Percentiles rank a stretch among this genome's conserved stretches.
Evolutionary conservation across 2,329 filamentous ascomycete species (phyloP).

Genomic region (Tolypocladium tropicale): DNA sequence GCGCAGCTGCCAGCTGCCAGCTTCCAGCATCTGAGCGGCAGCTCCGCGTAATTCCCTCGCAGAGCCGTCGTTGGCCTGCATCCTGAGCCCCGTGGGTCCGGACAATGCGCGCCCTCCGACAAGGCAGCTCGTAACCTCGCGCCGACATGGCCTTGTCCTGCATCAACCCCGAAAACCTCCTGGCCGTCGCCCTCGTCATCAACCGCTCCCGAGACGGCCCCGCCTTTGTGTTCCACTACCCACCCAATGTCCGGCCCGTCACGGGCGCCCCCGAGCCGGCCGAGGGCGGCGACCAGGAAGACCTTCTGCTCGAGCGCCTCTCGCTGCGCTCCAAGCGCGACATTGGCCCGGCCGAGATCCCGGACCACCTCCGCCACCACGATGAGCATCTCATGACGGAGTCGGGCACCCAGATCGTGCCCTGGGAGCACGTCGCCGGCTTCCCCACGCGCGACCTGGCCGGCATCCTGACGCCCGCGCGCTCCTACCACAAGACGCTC

Average conservation of each 20-base stretch:
- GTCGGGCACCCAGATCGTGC: constrained; percentile 46
- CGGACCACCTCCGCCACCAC: constrained; percentile 38
- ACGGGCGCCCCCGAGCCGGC: constrained; percentile 22
- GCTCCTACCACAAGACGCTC: constrained; percentile 67
- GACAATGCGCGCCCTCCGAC: neutral
- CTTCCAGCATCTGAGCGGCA: neutral
- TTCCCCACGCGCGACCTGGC: constrained; percentile 69
- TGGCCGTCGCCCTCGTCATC: constrained; percentile 66
- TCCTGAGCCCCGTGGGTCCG: neutral
- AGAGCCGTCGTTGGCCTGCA: too few species aligned
- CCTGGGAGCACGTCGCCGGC: constrained; percentile 65
- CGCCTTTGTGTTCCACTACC: constrained; percentile 79
- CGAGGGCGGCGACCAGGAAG: constrained; percentile 35
- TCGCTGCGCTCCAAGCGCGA: constrained; percentile 24
- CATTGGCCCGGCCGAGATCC: constrained; percentile 20
- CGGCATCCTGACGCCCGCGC: constrained; percentile 65
- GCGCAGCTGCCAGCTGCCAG: neutral
- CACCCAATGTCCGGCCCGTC: constrained; percentile 41
- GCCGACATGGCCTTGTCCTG: constrained; percentile 29
- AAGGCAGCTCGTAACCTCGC: neutral
- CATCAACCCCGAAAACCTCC: constrained; percentile 43
- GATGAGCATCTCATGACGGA: constrained; percentile 47
- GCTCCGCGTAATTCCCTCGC: too few species aligned
- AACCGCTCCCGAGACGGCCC: constrained; percentile 69
- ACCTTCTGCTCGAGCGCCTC: constrained; percentile 37